A percentile compares a stretch with the other conserved stretches of the same genome.
These are phyloP conservation scores for Trichoderma cornu-damae DNA, from an alignment of 2,329 filamentous ascomycete genomes.

Conservation along the genomic window DNA sequence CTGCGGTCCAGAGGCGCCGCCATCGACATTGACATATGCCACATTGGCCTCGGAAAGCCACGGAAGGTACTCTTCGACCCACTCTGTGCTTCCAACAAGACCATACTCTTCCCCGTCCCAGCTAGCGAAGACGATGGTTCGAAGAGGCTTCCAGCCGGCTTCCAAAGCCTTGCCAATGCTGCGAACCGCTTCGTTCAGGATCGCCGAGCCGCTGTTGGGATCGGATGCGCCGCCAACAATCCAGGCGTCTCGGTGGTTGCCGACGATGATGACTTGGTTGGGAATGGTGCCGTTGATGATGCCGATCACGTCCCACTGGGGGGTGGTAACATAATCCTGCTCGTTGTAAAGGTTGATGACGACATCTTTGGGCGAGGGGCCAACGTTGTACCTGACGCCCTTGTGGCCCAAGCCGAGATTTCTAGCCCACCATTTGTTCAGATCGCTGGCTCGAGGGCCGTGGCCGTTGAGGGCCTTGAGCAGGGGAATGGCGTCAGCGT, in stretches of 20 bases:
- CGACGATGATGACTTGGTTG: conserved; percentile 81
- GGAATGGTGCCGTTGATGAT: conserved; percentile 81
- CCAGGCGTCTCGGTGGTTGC: conserved; percentile 92
- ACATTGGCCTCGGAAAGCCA: conserved; percentile 71
- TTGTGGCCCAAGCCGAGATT: conserved; percentile 71
- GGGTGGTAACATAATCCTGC: conserved; percentile 76
- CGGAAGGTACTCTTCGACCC: conserved; percentile 83
- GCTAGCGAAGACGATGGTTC: conserved; percentile 84
- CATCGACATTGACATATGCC: conserved; percentile 82
- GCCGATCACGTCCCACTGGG: conserved; percentile 88
- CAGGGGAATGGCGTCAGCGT: conserved; percentile 77
- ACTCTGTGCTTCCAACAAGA: conserved; percentile 80
- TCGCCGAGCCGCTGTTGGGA: conserved; percentile 76
- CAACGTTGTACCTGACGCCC: conserved; percentile 78
- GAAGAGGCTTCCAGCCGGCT: conserved; percentile 56
- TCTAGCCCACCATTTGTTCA: conserved; percentile 65
- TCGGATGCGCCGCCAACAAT: conserved; percentile 78
- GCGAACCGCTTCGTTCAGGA: conserved; percentile 71
- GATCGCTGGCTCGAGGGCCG: conserved; percentile 69
- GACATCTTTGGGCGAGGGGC: conserved; percentile 68
- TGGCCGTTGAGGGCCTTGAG: conserved; percentile 87
- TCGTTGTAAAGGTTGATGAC: conserved; percentile 70
- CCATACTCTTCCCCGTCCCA: conserved; percentile 85
- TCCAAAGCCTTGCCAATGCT: conserved; percentile 67
- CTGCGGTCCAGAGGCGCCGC: conserved; percentile 60